phyloP scores from a whole-genome alignment of 2,329 filamentous ascomycete species.

The Fusarium sp. region DNA sequence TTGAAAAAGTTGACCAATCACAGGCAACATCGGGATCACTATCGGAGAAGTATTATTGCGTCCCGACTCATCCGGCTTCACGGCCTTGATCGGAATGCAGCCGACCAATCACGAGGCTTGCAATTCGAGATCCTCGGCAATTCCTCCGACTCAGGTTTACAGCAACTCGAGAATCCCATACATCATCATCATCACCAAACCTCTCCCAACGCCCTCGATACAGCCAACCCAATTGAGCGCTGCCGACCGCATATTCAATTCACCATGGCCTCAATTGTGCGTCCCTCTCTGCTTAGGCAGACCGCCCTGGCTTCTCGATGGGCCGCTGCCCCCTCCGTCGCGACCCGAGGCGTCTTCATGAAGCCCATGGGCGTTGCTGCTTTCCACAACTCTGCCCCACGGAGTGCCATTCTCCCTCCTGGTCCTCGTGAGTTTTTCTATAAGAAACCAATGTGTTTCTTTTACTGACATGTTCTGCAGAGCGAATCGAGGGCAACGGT shows the following conservation, averaged over 20 bases:
- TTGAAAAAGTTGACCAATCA: slow-evolving; percentile 45
- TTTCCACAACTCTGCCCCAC: slow-evolving; percentile 85
- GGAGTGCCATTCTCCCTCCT: slow-evolving; percentile 84
- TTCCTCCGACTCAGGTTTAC: slow-evolving; percentile 43
- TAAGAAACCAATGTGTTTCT: too few species aligned
- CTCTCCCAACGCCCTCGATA: slow-evolving; percentile 27
- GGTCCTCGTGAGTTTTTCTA: slow-evolving; percentile 76
- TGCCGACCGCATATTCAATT: slow-evolving; percentile 30
- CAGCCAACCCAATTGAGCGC: slow-evolving; percentile 43
- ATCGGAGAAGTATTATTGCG: slow-evolving; percentile 45
- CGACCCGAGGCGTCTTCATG: slow-evolving; percentile 49
- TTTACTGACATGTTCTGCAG: slow-evolving; percentile 63
- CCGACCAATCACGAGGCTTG: slow-evolving; percentile 56
- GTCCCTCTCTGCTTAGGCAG: slow-evolving; percentile 66
- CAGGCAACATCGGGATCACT: background rate
- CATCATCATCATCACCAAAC: slow-evolving; percentile 43
- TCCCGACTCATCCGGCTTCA: slow-evolving; percentile 35
- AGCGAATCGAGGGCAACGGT: slow-evolving; percentile 81
- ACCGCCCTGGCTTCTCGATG: slow-evolving; percentile 54
- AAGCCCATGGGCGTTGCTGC: slow-evolving; percentile 70
- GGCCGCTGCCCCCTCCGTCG: slow-evolving; percentile 49
- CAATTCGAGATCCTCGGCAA: slow-evolving; percentile 65
- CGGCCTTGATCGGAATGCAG: slow-evolving; percentile 40
- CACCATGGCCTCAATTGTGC: slow-evolving; percentile 67
- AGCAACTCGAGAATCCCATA: slow-evolving; percentile 16